Conservation (phyloP, 805 yeast species). For the Cyberlindnera petersonii region DNA sequence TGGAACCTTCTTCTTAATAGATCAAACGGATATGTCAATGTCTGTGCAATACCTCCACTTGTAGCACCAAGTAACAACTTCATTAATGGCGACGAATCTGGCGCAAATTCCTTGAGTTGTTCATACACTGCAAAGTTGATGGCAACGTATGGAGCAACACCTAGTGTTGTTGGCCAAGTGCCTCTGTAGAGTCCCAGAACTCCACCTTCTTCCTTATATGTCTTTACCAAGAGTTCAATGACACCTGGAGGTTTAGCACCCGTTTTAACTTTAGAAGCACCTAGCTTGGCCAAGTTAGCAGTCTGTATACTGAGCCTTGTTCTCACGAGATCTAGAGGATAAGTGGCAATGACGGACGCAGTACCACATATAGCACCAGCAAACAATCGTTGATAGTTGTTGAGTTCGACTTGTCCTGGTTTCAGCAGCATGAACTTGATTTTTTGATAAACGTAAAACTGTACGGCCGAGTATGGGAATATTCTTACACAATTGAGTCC, state of each 20-base stretch:
- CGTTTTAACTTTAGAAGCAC: conserved; percentile 37
- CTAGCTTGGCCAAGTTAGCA: conserved; percentile 50
- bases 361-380: conserved; percentile 85
- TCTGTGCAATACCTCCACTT: conserved; percentile 87
- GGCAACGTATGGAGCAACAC: conserved; percentile 96
- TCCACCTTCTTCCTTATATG: conserved; percentile 81
- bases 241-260: conserved; percentile 66
- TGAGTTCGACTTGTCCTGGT: conserved; percentile 36
- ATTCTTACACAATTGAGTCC: conserved; percentile 86
- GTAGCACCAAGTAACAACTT: conserved; percentile 78
- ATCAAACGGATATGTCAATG: conserved; percentile 88
- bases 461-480: conserved; percentile 92
- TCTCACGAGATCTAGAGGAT: conserved; percentile 87
- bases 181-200: conserved; percentile 76
- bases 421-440: conserved; percentile 41
- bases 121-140: conserved; percentile 90
- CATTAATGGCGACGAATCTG: conserved; percentile 40
- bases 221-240: conserved; percentile 47
- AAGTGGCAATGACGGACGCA: conserved; percentile 74
- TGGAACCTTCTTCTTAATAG: conserved; percentile 85
- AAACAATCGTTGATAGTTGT: conserved; percentile 55
- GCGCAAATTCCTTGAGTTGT: conserved; percentile 55
- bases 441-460: conserved; percentile 78
- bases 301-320: conserved; percentile 89
- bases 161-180: conserved; percentile 82